Conservation (phyloP, 1,284 basidiomycete species). For the Austroboletus niveus region DNA sequence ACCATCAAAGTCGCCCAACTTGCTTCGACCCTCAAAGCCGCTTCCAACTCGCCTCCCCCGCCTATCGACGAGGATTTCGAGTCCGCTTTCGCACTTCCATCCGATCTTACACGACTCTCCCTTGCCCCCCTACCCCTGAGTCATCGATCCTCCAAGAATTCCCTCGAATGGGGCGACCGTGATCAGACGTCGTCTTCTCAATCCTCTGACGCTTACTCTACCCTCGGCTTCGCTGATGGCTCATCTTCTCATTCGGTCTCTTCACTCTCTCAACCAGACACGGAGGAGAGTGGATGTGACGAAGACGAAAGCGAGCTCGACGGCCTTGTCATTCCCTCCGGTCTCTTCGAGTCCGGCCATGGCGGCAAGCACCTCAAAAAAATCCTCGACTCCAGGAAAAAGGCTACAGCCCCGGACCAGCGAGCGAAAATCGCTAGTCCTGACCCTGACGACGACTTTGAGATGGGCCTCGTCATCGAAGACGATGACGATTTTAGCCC, state of each 20-base stretch:
- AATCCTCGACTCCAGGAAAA: slow-evolving; percentile 75
- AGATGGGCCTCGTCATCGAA: slow-evolving; percentile 76
- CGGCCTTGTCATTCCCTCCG: slow-evolving; percentile 72
- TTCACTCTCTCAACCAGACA: slow-evolving; percentile 62
- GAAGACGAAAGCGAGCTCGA: slow-evolving; percentile 73
- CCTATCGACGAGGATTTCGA: slow-evolving; percentile 70
- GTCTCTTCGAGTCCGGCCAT: slow-evolving; percentile 68
- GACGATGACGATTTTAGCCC: slow-evolving; percentile 79
- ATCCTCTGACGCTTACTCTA: slow-evolving; percentile 78
- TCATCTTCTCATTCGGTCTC: slow-evolving; percentile 70
- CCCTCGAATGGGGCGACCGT: slow-evolving; percentile 80
- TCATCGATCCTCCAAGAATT: slow-evolving; percentile 74
- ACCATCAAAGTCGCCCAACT: slow-evolving; percentile 71
- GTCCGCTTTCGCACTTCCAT: slow-evolving; percentile 72
- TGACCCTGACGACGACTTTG: slow-evolving; percentile 78
- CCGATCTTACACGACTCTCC: slow-evolving; percentile 73
- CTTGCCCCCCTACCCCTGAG: slow-evolving; percentile 68
- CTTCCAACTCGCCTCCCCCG: slow-evolving; percentile 32
- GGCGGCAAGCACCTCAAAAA: slow-evolving; percentile 65
- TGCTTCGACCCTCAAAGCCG: slow-evolving; percentile 35
- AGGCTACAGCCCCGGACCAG: slow-evolving; percentile 46
- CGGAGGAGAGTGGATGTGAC: slow-evolving; percentile 67
- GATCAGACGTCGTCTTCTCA: slow-evolving; percentile 78
- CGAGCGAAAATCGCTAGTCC: slow-evolving; percentile 52
- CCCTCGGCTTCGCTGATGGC: slow-evolving; percentile 67